Evolutionary conservation across 345 rosid species (phyloP).

Genomic region (Durio zibethinus): DNA sequence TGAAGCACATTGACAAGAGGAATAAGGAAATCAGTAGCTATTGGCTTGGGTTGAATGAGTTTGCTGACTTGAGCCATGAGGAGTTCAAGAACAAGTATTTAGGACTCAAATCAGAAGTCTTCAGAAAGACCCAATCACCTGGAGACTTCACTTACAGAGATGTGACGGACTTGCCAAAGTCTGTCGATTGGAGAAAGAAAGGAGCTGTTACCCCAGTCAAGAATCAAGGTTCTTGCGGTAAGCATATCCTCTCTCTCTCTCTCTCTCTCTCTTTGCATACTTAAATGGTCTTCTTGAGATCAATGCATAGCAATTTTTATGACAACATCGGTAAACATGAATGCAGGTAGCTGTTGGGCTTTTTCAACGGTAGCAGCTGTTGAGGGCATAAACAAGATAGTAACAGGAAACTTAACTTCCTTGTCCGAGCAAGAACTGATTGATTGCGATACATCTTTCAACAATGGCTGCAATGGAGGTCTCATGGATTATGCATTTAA

Average conservation of each 20-base stretch:
- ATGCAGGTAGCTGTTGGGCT: slow-evolving; percentile 66
- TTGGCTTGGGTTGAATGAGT: slow-evolving; percentile 61
- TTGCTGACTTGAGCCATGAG: slow-evolving; percentile 58
- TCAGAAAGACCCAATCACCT: slow-evolving; percentile 12
- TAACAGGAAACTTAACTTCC: slow-evolving; percentile 51
- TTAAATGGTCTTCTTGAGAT: not conserved
- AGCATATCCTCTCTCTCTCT: not conserved
- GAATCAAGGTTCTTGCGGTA: slow-evolving; percentile 83
- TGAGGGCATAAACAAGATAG: slow-evolving; percentile 64
- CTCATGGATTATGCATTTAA: slow-evolving; percentile 58
- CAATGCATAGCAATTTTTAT: not conserved
- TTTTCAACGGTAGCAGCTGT: slow-evolving; percentile 65
- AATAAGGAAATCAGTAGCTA: slow-evolving; percentile 54
- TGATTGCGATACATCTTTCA: slow-evolving; percentile 45
- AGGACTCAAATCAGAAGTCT: slow-evolving; percentile 29
- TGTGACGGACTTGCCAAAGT: slow-evolving; percentile 47
- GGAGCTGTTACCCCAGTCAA: slow-evolving; percentile 71
- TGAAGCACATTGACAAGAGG: slow-evolving; percentile 69
- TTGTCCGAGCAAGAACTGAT: slow-evolving; percentile 60
- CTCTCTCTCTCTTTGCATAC: too few species aligned
- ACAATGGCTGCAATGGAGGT: slow-evolving; percentile 61
- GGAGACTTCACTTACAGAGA: slow-evolving; percentile 29
- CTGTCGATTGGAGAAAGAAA: slow-evolving; percentile 80
- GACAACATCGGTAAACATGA: not conserved
- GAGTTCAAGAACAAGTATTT: slow-evolving; percentile 56